phyloP scores from a whole-genome alignment of 2,329 filamentous ascomycete species.

The Nemania sp. region DNA sequence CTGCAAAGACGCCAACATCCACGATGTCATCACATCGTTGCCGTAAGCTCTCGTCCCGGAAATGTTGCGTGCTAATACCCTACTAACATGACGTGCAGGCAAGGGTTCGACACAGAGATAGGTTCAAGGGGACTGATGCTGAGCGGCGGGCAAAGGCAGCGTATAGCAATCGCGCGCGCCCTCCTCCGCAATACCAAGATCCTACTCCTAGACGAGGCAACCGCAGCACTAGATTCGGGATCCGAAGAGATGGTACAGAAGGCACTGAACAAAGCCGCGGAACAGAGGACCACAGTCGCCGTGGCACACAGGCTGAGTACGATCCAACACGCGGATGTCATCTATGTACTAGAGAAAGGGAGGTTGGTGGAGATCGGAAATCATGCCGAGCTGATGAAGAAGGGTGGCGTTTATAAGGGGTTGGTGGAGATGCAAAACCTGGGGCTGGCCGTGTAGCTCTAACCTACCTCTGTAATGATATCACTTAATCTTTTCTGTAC shows the following conservation, averaged over 20 bases:
- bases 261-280: constrained; percentile 55
- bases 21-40: constrained; percentile 59
- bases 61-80: neutral
- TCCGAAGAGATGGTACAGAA: constrained; percentile 62
- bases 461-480: neutral
- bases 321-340: constrained; percentile 48
- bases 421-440: neutral
- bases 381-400: neutral
- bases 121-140: constrained; percentile 61
- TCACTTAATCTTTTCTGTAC: too few relatives aligned
- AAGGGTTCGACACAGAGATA: neutral
- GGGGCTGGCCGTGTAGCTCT: neutral
- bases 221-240: constrained; percentile 67
- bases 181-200: constrained; percentile 66
- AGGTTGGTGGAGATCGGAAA: constrained; percentile 40
- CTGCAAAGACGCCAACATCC: constrained; percentile 61
- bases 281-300: constrained; percentile 48
- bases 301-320: constrained; percentile 52
- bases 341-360: constrained; percentile 49
- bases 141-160: constrained; percentile 46
- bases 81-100: neutral
- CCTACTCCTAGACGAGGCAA: constrained; percentile 72
- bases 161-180: constrained; percentile 66
- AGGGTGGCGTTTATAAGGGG: neutral
- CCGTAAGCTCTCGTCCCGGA: neutral